A percentile compares a stretch with the other conserved stretches of the same genome.
phyloP scores from a whole-genome alignment of 2,329 filamentous ascomycete species.

The Metarhizium brunneum region DNA sequence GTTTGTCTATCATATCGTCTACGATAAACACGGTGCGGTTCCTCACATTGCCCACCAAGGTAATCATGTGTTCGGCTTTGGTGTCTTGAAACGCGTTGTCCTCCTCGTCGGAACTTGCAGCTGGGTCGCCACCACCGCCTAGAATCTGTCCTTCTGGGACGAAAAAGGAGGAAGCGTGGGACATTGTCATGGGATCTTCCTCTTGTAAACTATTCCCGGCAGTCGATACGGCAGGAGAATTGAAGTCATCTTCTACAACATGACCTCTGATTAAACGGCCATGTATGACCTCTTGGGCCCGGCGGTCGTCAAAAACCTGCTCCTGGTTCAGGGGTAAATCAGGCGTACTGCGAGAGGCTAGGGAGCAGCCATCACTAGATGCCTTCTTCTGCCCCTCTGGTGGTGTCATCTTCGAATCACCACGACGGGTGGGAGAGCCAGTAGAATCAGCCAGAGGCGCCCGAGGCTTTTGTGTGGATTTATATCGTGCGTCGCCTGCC shows the following conservation, averaged over 20 bases:
- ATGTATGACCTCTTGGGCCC: constrained; percentile 82
- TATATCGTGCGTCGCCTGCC: constrained; percentile 11
- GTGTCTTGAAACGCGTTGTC: constrained; percentile 79
- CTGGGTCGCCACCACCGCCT: constrained; percentile 76
- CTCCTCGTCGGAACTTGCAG: constrained; percentile 80
- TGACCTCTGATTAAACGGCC: constrained; percentile 88
- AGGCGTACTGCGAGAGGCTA: constrained; percentile 15
- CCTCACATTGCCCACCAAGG: constrained; percentile 89
- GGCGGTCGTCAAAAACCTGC: constrained; percentile 63
- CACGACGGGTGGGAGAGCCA: constrained; percentile 31
- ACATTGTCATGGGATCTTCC: constrained; percentile 76
- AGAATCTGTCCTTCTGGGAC: constrained; percentile 58
- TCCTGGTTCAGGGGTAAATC: constrained; percentile 24
- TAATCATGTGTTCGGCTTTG: constrained; percentile 87
- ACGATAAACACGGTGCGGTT: constrained; percentile 86
- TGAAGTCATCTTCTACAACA: constrained; percentile 88
- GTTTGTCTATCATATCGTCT: constrained; percentile 98
- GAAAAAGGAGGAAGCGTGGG: constrained; percentile 72
- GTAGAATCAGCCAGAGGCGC: constrained; percentile 28
- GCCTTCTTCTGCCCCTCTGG: constrained; percentile 8
- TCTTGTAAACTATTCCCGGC: constrained; percentile 55
- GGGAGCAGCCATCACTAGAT: constrained; percentile 9
- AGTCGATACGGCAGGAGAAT: constrained; percentile 64
- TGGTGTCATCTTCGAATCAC: constrained; percentile 12
- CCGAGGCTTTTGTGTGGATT: constrained; percentile 8